Conservation (phyloP, 306 rosid genomes). For the Gastrolobium villosum region DNA sequence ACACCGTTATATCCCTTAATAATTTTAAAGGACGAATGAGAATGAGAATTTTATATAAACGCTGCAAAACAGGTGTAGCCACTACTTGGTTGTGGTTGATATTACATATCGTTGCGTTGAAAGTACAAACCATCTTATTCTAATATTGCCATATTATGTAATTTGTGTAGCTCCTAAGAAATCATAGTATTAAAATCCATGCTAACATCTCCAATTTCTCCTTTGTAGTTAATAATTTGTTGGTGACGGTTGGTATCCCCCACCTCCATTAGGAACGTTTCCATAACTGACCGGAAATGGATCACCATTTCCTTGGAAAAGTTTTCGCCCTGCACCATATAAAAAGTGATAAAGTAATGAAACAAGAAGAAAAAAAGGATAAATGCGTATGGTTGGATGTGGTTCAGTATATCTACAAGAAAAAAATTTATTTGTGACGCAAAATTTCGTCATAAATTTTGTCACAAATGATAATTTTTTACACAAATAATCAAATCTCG, state of each 20-base stretch:
- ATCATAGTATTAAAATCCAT: background rate
- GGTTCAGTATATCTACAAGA: background rate
- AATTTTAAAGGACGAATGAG: too few species aligned
- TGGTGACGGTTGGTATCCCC: background rate
- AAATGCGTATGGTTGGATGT: background rate
- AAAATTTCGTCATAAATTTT: too few species aligned
- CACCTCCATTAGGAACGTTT: background rate
- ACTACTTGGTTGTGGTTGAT: background rate
- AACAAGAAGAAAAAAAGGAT: background rate
- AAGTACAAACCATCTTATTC: background rate
- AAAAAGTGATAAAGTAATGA: background rate
- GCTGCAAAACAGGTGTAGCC: background rate
- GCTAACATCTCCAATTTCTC: conserved; percentile 5
- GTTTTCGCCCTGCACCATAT: conserved; percentile 27
- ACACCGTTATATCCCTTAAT: too few species aligned
- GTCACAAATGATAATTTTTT: too few species aligned
- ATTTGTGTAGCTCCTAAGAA: background rate
- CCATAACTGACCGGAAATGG: background rate
- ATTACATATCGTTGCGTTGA: background rate
- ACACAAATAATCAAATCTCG: too few species aligned
- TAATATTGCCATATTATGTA: background rate
- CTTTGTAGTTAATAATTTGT: background rate
- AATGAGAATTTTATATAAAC: background rate
- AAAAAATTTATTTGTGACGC: too few species aligned
- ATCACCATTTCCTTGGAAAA: background rate